A percentile compares a stretch with the other conserved stretches of the same genome.
phyloP scores from a whole-genome alignment of 371 early-diverging fungal genomes.

The Syncephalastrum racemosum region DNA sequence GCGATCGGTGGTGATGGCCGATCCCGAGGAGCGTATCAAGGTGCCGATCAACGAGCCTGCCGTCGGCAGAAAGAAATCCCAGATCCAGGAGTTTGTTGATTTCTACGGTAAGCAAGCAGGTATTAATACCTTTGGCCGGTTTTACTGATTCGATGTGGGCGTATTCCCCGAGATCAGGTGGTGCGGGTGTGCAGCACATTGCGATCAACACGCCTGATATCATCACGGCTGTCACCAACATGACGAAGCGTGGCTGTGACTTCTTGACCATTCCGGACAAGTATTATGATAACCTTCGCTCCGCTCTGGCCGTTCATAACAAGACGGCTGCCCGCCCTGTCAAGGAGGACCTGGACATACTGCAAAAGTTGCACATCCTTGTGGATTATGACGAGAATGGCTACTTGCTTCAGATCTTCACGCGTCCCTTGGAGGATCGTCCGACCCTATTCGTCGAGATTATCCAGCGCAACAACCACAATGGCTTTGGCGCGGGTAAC shows the following conservation, averaged over 20 bases:
- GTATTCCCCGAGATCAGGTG: constrained; percentile 23
- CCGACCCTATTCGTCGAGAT: constrained; percentile 96
- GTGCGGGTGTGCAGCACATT: constrained; percentile 96
- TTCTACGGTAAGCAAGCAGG: constrained; percentile 68
- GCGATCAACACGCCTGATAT: constrained; percentile 90
- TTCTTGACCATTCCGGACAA: constrained; percentile 85
- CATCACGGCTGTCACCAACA: constrained; percentile 76
- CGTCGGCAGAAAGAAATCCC: constrained; percentile 89
- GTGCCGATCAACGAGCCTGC: constrained; percentile 99
- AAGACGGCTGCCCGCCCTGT: constrained; percentile 69
- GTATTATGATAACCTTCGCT: constrained; percentile 88
- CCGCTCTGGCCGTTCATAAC: constrained; percentile 58
- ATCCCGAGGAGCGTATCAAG: constrained; percentile 88
- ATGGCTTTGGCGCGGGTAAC: constrained; percentile 98
- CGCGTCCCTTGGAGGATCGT: constrained; percentile 92
- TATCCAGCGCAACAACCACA: constrained; percentile 93
- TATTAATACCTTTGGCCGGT: neutral
- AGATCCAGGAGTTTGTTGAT: constrained; percentile 97
- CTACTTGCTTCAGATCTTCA: constrained; percentile 93
- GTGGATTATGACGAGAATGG: constrained; percentile 97
- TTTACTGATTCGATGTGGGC: too few relatives aligned
- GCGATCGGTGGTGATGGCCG: constrained; percentile 96
- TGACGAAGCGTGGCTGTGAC: constrained; percentile 87
- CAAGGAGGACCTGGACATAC: constrained; percentile 76
- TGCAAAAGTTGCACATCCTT: constrained; percentile 86